Conservation (phyloP, 108 stramenopile genomes). For the Pseudonitzschia pungens region DNA sequence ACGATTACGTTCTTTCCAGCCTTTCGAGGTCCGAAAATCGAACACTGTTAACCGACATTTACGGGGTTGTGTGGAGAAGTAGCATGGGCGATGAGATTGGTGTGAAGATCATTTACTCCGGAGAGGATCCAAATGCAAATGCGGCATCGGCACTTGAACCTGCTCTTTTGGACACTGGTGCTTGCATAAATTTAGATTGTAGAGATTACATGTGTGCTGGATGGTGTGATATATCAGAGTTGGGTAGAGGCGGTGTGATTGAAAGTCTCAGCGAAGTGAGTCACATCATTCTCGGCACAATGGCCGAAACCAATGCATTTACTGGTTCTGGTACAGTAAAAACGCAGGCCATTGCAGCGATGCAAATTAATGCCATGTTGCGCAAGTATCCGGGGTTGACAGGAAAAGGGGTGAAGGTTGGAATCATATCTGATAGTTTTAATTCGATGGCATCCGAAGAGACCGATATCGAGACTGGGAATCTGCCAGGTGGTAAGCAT, state of each 20-base stretch:
- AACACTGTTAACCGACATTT: not conserved
- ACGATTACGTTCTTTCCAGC: not conserved
- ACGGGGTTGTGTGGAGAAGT: not conserved
- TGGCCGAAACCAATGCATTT: not conserved
- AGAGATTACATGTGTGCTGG: not conserved
- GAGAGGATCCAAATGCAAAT: not conserved
- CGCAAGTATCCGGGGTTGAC: slow-evolving; percentile 14
- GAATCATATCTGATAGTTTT: slow-evolving; percentile 33
- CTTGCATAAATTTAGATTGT: not conserved
- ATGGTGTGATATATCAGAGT: not conserved
- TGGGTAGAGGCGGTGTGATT: not conserved
- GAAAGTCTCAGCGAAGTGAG: not conserved
- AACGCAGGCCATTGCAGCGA: slow-evolving; percentile 6
- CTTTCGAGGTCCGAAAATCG: not conserved
- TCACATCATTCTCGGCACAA: not conserved
- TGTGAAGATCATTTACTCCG: not conserved
- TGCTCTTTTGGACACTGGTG: not conserved
- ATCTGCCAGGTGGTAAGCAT: slow-evolving; percentile 19
- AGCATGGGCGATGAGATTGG: not conserved
- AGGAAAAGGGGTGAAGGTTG: slow-evolving; percentile 27
- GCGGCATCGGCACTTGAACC: not conserved
- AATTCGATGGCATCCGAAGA: not conserved
- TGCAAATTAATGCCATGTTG: not conserved
- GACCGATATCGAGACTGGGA: slow-evolving; percentile 26
- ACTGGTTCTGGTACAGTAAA: slow-evolving; percentile 1